phyloP scores from a whole-genome alignment of 768 basidiomycete species.

The Pleurotus djamor region DNA sequence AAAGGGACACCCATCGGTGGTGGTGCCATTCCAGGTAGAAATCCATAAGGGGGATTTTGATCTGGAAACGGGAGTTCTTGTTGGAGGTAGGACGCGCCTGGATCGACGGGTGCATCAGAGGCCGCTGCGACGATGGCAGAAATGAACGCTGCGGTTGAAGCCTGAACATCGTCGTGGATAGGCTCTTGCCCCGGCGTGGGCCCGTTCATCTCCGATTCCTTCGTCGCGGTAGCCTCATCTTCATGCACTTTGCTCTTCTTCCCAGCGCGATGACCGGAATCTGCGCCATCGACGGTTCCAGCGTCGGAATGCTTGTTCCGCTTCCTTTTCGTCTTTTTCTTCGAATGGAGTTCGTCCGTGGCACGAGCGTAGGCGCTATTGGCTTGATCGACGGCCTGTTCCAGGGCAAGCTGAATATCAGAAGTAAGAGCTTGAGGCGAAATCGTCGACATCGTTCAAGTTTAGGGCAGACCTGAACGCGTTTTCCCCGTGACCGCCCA shows the following conservation, averaged over 20 bases:
- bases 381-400: constrained; percentile 11
- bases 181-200: neutral
- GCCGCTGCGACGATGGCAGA: constrained; percentile 68
- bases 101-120: constrained; percentile 26
- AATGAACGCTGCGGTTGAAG: constrained; percentile 56
- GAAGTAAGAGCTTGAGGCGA: constrained; percentile 8
- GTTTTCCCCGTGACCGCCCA: neutral
- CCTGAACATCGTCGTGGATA: constrained; percentile 34
- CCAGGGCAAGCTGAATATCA: constrained; percentile 11
- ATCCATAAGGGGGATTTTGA: constrained; percentile 9
- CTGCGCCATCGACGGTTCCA: constrained; percentile 15
- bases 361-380: constrained; percentile 7
- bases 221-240: constrained; percentile 13
- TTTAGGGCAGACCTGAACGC: constrained; percentile 7
- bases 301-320: constrained; percentile 22
- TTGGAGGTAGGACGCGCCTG: constrained; percentile 10
- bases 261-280: constrained; percentile 9
- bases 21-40: constrained; percentile 9
- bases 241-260: constrained; percentile 7
- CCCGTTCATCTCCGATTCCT: constrained; percentile 9
- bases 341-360: constrained; percentile 7
- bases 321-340: constrained; percentile 40
- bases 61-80: constrained; percentile 15
- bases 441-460: constrained; percentile 1
- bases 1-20: constrained; percentile 21